These are phyloP conservation scores for Ceratocystis diversiconidia DNA, from an alignment of 2,329 filamentous ascomycete species.

Conservation along the genomic window DNA sequence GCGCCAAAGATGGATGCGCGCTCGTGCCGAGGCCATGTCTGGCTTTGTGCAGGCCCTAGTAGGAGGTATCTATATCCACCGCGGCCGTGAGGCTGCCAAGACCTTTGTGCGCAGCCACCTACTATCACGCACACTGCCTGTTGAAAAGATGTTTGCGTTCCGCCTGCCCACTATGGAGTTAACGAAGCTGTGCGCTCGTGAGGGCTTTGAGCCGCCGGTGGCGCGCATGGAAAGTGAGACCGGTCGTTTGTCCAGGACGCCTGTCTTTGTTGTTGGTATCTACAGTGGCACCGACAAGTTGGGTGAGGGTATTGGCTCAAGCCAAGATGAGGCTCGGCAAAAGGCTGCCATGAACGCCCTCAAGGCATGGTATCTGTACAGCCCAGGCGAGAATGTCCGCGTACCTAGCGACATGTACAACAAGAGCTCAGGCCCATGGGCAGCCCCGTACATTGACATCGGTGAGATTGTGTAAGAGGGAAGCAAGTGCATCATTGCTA, in stretches of 20 bases:
- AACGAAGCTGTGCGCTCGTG: conserved; percentile 65
- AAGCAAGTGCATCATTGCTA: background rate
- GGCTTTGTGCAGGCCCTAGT: conserved; percentile 72
- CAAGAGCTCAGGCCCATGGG: conserved; percentile 47
- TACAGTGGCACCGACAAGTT: conserved; percentile 85
- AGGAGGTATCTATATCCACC: conserved; percentile 74
- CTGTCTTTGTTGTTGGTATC: conserved; percentile 87
- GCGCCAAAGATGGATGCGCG: conserved; percentile 40
- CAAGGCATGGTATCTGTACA: conserved; percentile 95
- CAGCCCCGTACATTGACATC: conserved; percentile 53
- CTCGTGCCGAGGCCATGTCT: conserved; percentile 58
- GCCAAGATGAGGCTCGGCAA: conserved; percentile 60
- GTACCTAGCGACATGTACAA: conserved; percentile 57
- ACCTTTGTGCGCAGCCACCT: conserved; percentile 75
- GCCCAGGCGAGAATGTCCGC: conserved; percentile 49
- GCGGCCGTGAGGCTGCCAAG: conserved; percentile 63
- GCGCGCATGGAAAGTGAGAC: conserved; percentile 85
- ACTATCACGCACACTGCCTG: conserved; percentile 61
- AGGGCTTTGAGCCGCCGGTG: conserved; percentile 77
- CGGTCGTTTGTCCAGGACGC: conserved; percentile 66
- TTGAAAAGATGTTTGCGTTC: conserved; percentile 72
- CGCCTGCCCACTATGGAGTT: conserved; percentile 72
- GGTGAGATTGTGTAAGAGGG: conserved; percentile 47
- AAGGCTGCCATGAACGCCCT: conserved; percentile 73
- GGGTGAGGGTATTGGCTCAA: conserved; percentile 73